Evolutionary conservation across 345 rosid species (phyloP), one percentile per base, ranked within the genome.

Genomic region (Murraya paniculata): DNA sequence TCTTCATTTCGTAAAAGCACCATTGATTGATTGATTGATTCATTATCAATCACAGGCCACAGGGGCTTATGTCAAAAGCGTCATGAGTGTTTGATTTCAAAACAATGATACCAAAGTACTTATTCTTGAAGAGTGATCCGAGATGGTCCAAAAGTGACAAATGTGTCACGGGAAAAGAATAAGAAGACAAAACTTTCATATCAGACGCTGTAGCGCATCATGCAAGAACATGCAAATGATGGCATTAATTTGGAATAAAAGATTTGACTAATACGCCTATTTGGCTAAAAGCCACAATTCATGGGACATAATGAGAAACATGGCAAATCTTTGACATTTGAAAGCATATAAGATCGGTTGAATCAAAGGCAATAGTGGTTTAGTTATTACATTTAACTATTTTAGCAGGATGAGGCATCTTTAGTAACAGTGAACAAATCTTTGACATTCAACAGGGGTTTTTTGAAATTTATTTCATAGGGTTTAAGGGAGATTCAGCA

Each of bases 221-320:
- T 73, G 74, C 35, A 35, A 39, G 33, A 73, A 68, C 65, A 76
- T 75, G 79, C 33, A 68, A 60, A 75, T 60, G 53, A 74, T 50
- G 71, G 62, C 62, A 59, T 25, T 60, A 61, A 36, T 59, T 59
- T 62, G 7, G 67, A 69, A 57, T 58, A 36, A 79, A 53, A 53
- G 50, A 48, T 62, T 76, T 77, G 74, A 77, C 78, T 45, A 58
- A 48, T 62, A 64, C 72, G 74, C 72, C 78, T 35, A 58, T 11
- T 28, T 24, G 68, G 50, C 50, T 27, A 25, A 77, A 73, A 72
- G 77, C 78, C 58, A 48, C 7, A 81, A 67, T 55, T 59, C 70
- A 25, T 77, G 70, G 77, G 77, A 2, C 70, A 58, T 71, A 22
- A 65, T 76, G 27, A 76, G 69, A 7, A 38, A 53, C 21, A 9